phyloP scores from a whole-genome alignment of 306 rosid genomes.

The Prunus fruticosa region DNA sequence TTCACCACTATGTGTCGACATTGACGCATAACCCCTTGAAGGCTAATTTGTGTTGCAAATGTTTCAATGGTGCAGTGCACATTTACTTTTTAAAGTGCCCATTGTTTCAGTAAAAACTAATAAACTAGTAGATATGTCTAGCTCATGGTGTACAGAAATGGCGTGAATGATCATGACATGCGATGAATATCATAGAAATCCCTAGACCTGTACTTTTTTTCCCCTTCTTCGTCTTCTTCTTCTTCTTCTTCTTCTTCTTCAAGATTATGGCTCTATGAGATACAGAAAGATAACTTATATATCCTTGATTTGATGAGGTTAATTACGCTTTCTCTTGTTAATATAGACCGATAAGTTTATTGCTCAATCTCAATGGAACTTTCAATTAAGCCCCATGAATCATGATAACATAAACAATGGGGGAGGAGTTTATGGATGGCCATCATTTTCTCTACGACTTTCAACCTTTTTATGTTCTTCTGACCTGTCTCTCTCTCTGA shows the following conservation, averaged over 20 bases:
- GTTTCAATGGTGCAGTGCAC: slow-evolving; percentile 2
- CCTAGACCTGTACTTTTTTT: not conserved
- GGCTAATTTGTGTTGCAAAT: not conserved
- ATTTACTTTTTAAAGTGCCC: slow-evolving; percentile 2
- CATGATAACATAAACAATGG: too few species aligned
- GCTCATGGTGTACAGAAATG: not conserved
- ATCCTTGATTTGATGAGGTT: not conserved
- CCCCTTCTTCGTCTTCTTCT: too few species aligned
- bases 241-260: too few species aligned
- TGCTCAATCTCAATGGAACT: not conserved
- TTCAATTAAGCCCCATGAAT: not conserved
- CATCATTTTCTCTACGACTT: not conserved
- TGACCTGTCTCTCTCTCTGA: not conserved
- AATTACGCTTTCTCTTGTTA: not conserved
- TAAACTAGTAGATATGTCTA: not conserved
- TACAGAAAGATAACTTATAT: too few species aligned
- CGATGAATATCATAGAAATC: not conserved
- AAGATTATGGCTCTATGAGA: not conserved
- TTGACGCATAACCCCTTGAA: slow-evolving; percentile 4
- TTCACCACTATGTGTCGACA: slow-evolving; percentile 20
- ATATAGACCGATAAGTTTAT: too few species aligned
- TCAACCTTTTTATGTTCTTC: not conserved
- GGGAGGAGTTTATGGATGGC: not conserved
- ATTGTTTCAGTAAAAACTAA: not conserved
- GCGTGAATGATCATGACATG: not conserved